Evolutionary conservation across 768 basidiomycete genomes (phyloP), one percentile per base, ranked within the genome.

Genomic region (Kwoniella sp.): DNA sequence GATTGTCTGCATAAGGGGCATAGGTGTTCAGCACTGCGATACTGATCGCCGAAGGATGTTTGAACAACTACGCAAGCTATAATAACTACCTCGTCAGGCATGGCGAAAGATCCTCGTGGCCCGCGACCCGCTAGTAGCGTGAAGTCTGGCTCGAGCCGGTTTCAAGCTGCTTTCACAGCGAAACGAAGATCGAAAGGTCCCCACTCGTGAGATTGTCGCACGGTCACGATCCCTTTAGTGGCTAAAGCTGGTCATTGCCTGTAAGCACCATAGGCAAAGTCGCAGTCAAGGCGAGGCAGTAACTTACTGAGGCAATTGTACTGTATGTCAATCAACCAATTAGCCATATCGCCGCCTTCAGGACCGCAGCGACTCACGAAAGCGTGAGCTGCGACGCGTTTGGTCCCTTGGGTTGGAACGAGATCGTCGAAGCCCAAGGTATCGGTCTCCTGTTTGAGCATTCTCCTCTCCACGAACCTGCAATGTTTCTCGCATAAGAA

Each of bases 231-330:
- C n/a, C 54, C 52, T 37, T 63, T 70, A 9, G 69, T 70, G 9
- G 61, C 61, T 25, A 70, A 62, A 8, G 65, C 67, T 69, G 36
- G n/a, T n/a, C n/a, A n/a, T n/a, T n/a, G n/a, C n/a, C n/a, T n/a
- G n/a, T n/a, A 14, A 20, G n/a, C n/a, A n/a, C n/a, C n/a, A n/a
- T n/a, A n/a, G n/a, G n/a, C n/a, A n/a, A n/a, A n/a, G n/a, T n/a
- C n/a, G n/a, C n/a, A 33, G 44, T 22, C 43, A 26, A 44, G 17
- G 38, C 20, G 32, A 9, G 32, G 9, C 9, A n/a, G 32, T 39
- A 26, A 43, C 67, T 51, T 33, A 69, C 67, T 67, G 15, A 70
- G 53, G 36, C 63, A 63, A 32, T 70, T 63, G 40, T 70, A 65
- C 69, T 54, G 45, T n/a, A 20, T 2, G 22, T n/a, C n/a, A n/a